Percentiles rank a stretch among this genome's conserved stretches.
These are phyloP conservation scores for Lyophyllum shimeji DNA, from an alignment of 768 basidiomycete genomes.

Conservation along the genomic window DNA sequence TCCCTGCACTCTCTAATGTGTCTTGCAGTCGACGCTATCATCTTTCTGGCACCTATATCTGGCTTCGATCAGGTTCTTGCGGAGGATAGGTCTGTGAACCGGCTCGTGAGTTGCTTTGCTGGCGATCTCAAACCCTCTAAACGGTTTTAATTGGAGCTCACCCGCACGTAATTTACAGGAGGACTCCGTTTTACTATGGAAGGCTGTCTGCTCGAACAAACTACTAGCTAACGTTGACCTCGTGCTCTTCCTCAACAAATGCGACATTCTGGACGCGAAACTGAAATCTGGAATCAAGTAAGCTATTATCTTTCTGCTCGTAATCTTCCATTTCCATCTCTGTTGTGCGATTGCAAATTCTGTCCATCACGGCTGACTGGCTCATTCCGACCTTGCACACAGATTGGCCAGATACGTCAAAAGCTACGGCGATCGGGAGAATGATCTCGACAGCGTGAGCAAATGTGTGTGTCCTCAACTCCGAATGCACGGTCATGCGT, in stretches of 20 bases:
- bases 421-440: conserved; percentile 62
- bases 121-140: background rate
- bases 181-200: conserved; percentile 92
- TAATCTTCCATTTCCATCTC: background rate
- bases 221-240: conserved; percentile 78
- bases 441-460: conserved; percentile 54
- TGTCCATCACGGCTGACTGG: conserved; percentile 31
- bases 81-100: conserved; percentile 62
- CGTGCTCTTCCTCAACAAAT: conserved; percentile 86
- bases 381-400: background rate
- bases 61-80: conserved; percentile 68
- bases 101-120: conserved; percentile 33
- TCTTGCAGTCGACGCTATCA: conserved; percentile 53
- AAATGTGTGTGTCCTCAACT: conserved; percentile 52
- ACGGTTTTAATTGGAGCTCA: background rate
- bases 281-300: conserved; percentile 45
- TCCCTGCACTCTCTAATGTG: background rate
- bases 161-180: conserved; percentile 38
- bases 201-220: conserved; percentile 80
- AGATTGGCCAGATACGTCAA: conserved; percentile 38
- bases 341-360: conserved; percentile 23
- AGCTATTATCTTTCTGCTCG: background rate
- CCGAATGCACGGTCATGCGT: background rate
- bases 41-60: conserved; percentile 76
- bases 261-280: conserved; percentile 77